phyloP scores from a whole-genome alignment of 768 basidiomycete species.

The Gautieria morchelliformis region DNA sequence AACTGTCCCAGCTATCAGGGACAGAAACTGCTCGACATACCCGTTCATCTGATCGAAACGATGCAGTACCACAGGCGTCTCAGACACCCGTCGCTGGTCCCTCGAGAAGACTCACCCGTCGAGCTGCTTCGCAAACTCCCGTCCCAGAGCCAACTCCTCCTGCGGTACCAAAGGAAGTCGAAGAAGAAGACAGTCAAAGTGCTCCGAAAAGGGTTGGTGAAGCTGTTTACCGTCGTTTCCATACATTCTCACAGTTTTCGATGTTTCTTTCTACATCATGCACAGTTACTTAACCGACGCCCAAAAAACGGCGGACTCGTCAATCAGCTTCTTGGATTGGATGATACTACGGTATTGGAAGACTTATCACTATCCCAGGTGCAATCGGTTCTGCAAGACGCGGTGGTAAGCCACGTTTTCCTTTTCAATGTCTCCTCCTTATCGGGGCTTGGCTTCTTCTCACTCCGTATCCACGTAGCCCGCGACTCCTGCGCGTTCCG shows the following conservation, averaged over 20 bases:
- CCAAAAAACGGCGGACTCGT: constrained; percentile 27
- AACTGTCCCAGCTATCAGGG: constrained; percentile 27
- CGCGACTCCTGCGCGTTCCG: constrained; percentile 1
- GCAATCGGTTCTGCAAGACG: not conserved
- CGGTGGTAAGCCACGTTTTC: not conserved
- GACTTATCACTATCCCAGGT: not conserved
- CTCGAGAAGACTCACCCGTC: constrained; percentile 24
- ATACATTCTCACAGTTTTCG: not conserved
- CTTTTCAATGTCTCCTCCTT: not conserved
- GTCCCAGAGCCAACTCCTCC: constrained; percentile 22
- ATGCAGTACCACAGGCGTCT: not conserved
- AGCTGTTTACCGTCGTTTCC: not conserved
- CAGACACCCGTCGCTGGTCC: not conserved
- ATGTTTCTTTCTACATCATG: not conserved
- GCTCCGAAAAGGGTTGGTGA: not conserved
- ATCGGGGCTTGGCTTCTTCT: not conserved
- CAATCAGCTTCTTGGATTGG: constrained; percentile 29
- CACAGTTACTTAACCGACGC: constrained; percentile 36
- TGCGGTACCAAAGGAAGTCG: constrained; percentile 10
- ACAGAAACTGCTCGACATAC: constrained; percentile 7
- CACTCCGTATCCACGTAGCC: constrained; percentile 9
- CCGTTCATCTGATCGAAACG: not conserved
- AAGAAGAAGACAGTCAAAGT: not conserved
- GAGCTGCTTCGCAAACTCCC: constrained; percentile 31
- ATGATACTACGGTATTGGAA: constrained; percentile 29